Evolutionary conservation across 148 eudicot genomes (phyloP), one percentile per base, ranked within the genome.

Genomic region (Oxyria digyna): DNA sequence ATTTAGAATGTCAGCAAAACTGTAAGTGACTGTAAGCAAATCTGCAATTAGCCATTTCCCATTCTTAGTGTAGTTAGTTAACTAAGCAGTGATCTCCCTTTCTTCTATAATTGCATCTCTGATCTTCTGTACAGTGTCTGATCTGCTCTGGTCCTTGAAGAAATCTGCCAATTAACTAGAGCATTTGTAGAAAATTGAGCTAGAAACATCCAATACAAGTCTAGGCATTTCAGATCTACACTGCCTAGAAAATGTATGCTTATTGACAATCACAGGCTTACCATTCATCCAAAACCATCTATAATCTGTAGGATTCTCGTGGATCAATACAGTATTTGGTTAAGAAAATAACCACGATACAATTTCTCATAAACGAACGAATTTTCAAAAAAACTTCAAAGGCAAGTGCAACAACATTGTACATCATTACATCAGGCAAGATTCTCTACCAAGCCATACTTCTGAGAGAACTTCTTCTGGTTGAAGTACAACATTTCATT

Each of bases 101-200:
- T 94, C 97, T 21, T 91, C 99, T 80, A 73, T 91, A 68, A 94
- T 91, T 49, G 99, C 99, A 74, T 87, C 93, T 86, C 99, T 78
- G 72, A 94, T 84, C 72, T 83, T 87, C 72, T 82, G 79, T 70
- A 94, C 96, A 32, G 97, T 91, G 77, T 81, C 79, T 88, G 96
- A 80, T 94, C 99, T 29, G 99, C 91, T 79, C 91, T 97, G 99
- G 99, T 71, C 99, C 99, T 80, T 94, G 99, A 79, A 94, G 99
- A 75, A 94, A 94, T 77, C 99, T 94, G 79, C 73, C 43, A 12
- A 33, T 80, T 72, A 35, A 66, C 59, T 40, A n/a, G n/a, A n/a
- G n/a, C n/a, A n/a, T n/a, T n/a, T n/a, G n/a, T n/a, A n/a, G n/a
- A n/a, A n/a, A n/a, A n/a, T n/a, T n/a, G n/a, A n/a, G n/a, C n/a